Evolutionary conservation across 2,329 filamentous ascomycete species (phyloP).

Genomic region (Colletotrichum karsti): DNA sequence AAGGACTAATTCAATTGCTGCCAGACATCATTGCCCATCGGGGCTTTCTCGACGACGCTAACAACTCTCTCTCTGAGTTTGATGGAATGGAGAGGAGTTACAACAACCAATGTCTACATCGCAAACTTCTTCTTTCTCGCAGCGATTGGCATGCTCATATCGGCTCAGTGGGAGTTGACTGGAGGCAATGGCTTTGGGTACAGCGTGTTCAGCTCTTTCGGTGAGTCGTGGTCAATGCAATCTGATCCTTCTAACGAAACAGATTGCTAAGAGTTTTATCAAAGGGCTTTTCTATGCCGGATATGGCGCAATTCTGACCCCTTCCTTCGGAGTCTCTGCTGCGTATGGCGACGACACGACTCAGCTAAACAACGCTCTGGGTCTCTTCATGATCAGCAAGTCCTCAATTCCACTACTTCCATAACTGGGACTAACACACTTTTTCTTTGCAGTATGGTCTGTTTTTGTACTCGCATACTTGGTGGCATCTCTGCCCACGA

Average conservation of each 20-base stretch:
- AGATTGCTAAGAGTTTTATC: too few species aligned
- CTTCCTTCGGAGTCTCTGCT: slow-evolving; percentile 33
- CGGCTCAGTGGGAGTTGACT: slow-evolving; percentile 64
- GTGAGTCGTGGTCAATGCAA: slow-evolving; percentile 34
- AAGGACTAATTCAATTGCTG: neutral
- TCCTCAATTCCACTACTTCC: neutral
- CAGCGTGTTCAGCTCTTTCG: slow-evolving; percentile 62
- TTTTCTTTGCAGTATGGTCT: slow-evolving; percentile 33
- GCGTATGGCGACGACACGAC: slow-evolving; percentile 34
- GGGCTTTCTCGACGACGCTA: slow-evolving; percentile 62
- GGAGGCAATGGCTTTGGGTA: slow-evolving; percentile 62
- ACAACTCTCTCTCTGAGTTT: slow-evolving; percentile 61
- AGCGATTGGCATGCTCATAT: slow-evolving; percentile 60
- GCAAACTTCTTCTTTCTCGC: slow-evolving; percentile 62
- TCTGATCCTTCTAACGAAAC: too few species aligned
- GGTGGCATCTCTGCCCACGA: slow-evolving; percentile 34
- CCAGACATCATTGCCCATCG: slow-evolving; percentile 57
- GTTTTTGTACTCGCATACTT: slow-evolving; percentile 35
- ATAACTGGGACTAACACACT: neutral
- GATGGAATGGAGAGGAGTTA: slow-evolving; percentile 63
- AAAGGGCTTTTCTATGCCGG: slow-evolving; percentile 36
- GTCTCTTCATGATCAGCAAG: slow-evolving; percentile 35
- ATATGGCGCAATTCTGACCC: slow-evolving; percentile 35
- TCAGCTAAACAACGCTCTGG: slow-evolving; percentile 36
- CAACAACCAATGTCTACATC: slow-evolving; percentile 59